Evolutionary conservation across 2,329 filamentous ascomycete genomes (phyloP), one percentile per base, ranked within the genome.

Genomic region (Hypoxylon sp.): DNA sequence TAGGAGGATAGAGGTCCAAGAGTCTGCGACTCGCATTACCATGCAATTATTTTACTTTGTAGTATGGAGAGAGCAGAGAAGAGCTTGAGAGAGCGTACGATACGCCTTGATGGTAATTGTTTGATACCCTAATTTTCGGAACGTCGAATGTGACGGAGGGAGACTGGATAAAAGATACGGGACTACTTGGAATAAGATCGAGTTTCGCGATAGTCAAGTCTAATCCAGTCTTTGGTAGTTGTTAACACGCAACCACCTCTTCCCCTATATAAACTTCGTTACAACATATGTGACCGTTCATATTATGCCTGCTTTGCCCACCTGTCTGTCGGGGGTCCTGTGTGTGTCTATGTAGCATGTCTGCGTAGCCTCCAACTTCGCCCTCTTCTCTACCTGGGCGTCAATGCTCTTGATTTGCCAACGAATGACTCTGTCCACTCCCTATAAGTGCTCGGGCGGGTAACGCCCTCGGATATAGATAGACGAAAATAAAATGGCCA

Each of bases 1-100:
- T 60, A 46, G 63, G 62, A 63, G 56, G 29, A 65, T 53, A 59
- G 52, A 55, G 59, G 44, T 53, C 46, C 29, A 52, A 58, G 71
- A 68, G 71, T 73, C 71, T 69, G 71, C 56, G 71, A 73, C 71
- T 73, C 70, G 52, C 42, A 59, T 62, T 61, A 31, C 65, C 39
- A 67, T 46, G 65, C 47, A 37, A 63, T 64, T 35, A 37, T 67
- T 67, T 65, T 47, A 47, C 52, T 53, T 65, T 57, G 44, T 58
- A 17, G 39, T 51, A 33, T 29, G 47, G 47, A 14, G 46, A 48
- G 9, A 44, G 52, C 26, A 46, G n/a, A 44, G 26, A 26, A 24
- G 24, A 5, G 26, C 26, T n/a, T 44, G 58, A 63, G 29, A 53
- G 54, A 51, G 50, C 42, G 57, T 33, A 54, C 66, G 60, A 68